Base-by-base conservation (phyloP, 192 early-diverging fungal genomes). In the Phlyctochytrium planicorne region DNA sequence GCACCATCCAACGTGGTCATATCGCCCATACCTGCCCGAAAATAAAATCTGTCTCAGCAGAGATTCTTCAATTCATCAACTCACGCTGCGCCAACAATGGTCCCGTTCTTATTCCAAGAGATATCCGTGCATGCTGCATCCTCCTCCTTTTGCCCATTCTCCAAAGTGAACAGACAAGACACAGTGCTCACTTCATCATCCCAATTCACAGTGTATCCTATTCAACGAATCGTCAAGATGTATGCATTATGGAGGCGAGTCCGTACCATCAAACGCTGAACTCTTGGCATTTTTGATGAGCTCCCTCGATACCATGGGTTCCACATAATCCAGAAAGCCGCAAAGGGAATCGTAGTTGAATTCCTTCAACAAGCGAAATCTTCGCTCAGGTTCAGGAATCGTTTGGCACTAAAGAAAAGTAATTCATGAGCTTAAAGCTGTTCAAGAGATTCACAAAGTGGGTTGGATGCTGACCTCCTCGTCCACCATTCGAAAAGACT, bases 181-280 rank as follows among this genome's bases (percentile, higher is more conserved):
- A 75, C 72, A 2, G 68, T 35, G 33, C 60, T 66, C 25, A 78
- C 53, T 17, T 57, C 33, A 2, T 79, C 78, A 23, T 82, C 77
- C 81, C 81, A 82, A 29, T 72, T 56, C n/a, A 77, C 75, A 1
- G 66, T 59, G 67, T 78, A 82, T 4, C 74, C 80, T 80, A 59
- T n/a, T n/a, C n/a, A n/a, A n/a, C n/a, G 33, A 25, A 36, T 10
- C 53, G 50, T 4, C 3, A 14, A 16, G 4, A 63, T 50, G n/a
- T n/a, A n/a, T 30, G 3, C 2, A 24, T 30, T 29, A 33, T 2
- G 30, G 25, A 6, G 50, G 24, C 30, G 25, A 4, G 2, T 2
- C 23, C 17, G 12, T 60, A 80, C 75, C 75, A 52, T 78, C 74
- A 53, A 82, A 82, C 27, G 81, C 81, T 12, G 75, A 73, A 32